Evolutionary conservation across 495 filamentous ascomycete species (phyloP).

Genomic region (Thermochaetoides thermophila): DNA sequence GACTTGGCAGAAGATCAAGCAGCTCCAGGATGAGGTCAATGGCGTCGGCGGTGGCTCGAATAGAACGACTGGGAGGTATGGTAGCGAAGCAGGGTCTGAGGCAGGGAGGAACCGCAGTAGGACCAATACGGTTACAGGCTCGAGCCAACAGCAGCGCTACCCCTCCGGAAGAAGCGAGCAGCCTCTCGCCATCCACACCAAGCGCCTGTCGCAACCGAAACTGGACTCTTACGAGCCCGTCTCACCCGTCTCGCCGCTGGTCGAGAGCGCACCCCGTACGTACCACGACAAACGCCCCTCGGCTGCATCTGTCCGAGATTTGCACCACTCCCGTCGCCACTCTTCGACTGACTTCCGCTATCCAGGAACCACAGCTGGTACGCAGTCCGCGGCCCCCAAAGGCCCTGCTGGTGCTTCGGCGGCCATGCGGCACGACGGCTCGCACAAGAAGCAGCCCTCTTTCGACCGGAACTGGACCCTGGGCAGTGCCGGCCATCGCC

Average conservation of each 20-base stretch:
- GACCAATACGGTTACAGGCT: conserved; percentile 62
- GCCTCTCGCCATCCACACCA: conserved; percentile 27
- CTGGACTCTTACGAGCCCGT: conserved; percentile 22
- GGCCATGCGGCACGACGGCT: conserved; percentile 15
- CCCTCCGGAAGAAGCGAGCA: conserved; percentile 20
- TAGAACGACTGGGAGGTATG: conserved; percentile 35
- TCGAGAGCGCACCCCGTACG: conserved; percentile 41
- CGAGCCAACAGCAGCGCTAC: conserved; percentile 51
- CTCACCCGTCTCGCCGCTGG: conserved; percentile 30
- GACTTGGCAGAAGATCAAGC: conserved; percentile 90
- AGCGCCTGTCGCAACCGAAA: conserved; percentile 28
- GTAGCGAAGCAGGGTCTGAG: conserved; percentile 40
- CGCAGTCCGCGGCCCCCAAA: conserved; percentile 21
- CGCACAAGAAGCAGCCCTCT: conserved; percentile 70
- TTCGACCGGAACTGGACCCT: conserved; percentile 87
- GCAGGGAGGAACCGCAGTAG: conserved; percentile 28
- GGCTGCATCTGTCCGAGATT: conserved; percentile 68
- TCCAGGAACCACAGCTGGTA: conserved; percentile 16
- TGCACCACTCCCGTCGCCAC: conserved; percentile 76
- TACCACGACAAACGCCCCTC: conserved; percentile 44
- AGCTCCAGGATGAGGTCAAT: conserved; percentile 68
- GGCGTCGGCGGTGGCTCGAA: conserved; percentile 22
- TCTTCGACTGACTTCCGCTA: conserved; percentile 66
- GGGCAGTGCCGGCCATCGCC: conserved; percentile 29
- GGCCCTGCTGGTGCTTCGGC: conserved; percentile 19